Conservation (phyloP, 1,139 yeast species). For the Zhuliangozyma blackwelliae region DNA sequence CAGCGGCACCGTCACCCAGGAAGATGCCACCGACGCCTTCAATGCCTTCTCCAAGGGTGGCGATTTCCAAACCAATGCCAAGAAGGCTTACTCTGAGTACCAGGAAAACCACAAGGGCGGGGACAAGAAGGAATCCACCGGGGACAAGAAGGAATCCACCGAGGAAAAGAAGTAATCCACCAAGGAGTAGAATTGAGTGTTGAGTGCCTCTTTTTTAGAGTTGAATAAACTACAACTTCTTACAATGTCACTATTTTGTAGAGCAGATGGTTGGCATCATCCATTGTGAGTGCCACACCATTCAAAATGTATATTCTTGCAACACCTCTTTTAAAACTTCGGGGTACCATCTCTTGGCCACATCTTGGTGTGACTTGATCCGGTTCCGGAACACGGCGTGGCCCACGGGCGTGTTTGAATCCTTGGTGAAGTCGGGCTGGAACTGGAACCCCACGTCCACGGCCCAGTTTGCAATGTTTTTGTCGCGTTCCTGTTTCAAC, state of each 20-base stretch:
- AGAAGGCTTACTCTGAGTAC: slow-evolving; percentile 28
- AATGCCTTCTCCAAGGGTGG: slow-evolving; percentile 27
- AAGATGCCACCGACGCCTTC: slow-evolving; percentile 35
- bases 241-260: no score
- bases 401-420: slow-evolving; percentile 40
- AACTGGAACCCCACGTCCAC: slow-evolving; percentile 51
- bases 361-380: slow-evolving; percentile 65
- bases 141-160: not conserved
- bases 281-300: no score
- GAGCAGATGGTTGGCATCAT: no score
- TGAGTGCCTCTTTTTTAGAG: no score
- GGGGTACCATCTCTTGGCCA: slow-evolving; percentile 62
- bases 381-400: slow-evolving; percentile 60
- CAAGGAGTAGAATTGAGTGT: no score
- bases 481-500: slow-evolving; percentile 34
- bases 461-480: slow-evolving; percentile 33
- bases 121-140: slow-evolving; percentile 3
- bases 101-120: slow-evolving; percentile 16
- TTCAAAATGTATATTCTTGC: slow-evolving; percentile 9
- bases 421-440: slow-evolving; percentile 37
- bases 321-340: slow-evolving; percentile 35
- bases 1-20: slow-evolving; percentile 14
- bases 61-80: slow-evolving; percentile 27
- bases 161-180: no score
- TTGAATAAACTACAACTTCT: no score